Evolutionary conservation across 306 rosid genomes (phyloP), one percentile per base, ranked within the genome.

Genomic region (Ormosia emarginata): DNA sequence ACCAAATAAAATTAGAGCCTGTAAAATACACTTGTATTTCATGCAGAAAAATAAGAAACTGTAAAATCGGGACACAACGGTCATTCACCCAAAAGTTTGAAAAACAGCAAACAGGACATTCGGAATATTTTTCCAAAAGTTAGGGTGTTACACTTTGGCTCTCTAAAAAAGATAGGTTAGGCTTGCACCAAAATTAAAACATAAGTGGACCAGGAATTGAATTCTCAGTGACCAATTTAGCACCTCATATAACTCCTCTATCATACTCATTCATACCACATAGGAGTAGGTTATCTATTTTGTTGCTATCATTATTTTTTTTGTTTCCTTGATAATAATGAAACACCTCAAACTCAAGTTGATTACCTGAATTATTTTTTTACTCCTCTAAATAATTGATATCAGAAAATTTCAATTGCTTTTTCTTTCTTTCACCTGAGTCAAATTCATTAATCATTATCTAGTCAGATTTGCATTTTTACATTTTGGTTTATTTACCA

Each of bases 191-290:
- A 43, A 73, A 43, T 56, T 9, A 24, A 41, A 57, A 70, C 36
- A 15, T 39, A 68, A 11, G 75, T 73, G 88, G 82, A 24, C 71
- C 82, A 58, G 4, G 29, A 36, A 75, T n/a, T n/a, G n/a, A n/a
- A n/a, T 32, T 33, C 58, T 71, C 41, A 7, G 8, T 44, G 46
- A 63, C 59, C 68, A 43, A 56, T 47, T 78, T 55, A 52, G 58
- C 58, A 76, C 86, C 88, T 53, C 87, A 79, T 2, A 52, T 17
- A 24, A 12, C 68, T 67, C 18, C 32, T 36, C 14, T 24, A 52
- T 24, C 44, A 15, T 5, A 37, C 24, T 24, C 11, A 2, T n/a
- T 29, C 37, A 4, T 70, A n/a, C 82, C 39, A 85, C 82, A 75
- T 76, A 37, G 6, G 6, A 14, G 14, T 56, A 85, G 15, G 39